Base-by-base conservation (phyloP, 495 filamentous ascomycete species). In the Aspergillus cavernicola region DNA sequence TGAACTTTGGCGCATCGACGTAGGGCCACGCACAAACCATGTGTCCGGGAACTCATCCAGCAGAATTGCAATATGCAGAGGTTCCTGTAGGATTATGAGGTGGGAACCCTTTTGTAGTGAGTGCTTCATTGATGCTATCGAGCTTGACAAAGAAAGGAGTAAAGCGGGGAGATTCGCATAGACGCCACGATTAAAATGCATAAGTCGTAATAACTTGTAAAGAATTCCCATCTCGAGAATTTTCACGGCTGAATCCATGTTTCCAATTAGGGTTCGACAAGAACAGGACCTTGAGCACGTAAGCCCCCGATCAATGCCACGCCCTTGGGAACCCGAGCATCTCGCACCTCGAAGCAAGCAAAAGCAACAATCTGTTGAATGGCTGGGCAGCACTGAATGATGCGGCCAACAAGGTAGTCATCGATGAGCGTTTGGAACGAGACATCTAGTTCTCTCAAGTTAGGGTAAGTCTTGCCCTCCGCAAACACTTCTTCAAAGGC, bases 281-380 rank as follows among this genome's bases (percentile, higher is more conserved):
- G 71, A 50, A 85, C 78, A 12, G 72, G 66, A 55, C 79, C 77
- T 56, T 80, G 78, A 5, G 86, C 86, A 61, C 81, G 87, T 28
- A 87, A 84, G 43, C 88, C 78, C 3, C 91, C 90, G 49, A 96
- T 85, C 23, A 95, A 69, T 12, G 88, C 85, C 57, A 88, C 85
- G 19, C 85, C 87, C 41, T 67, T 74, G 1, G 89, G 89, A 33
- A 93, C 85, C 24, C 72, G 69, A 13, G 89, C 78, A 46, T 90
- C 83, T 18, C 64, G 63, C 28, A 95, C 81, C 18, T 86, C 84
- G 73, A 91, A 90, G 69, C 89, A 92, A 19, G 87, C 89, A 70
- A 95, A 96, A 5, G 89, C 87, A 35, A 87, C 84, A 40, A 95
- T 58, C 61, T 82, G 83, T 63, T 82, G 80, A 29, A 97, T 57